Percentiles rank a stretch among this genome's conserved stretches.
These are phyloP conservation scores for Aspergillus sp. DNA, from an alignment of 2,329 filamentous ascomycete species.

Conservation along the genomic window DNA sequence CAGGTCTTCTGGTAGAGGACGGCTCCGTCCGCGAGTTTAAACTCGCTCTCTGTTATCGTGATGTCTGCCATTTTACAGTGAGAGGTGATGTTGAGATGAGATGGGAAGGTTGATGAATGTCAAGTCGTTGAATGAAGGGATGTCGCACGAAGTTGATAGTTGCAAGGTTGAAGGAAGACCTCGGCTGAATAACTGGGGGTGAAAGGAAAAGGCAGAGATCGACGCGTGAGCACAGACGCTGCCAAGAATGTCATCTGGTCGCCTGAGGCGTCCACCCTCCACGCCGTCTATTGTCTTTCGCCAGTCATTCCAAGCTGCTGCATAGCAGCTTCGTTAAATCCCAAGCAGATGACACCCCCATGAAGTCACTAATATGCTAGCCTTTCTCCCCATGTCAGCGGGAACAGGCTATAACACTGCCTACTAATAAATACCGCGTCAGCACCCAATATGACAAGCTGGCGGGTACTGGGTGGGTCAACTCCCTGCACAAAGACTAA, in stretches of 20 bases:
- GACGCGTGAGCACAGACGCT: background rate
- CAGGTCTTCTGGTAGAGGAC: slow-evolving; percentile 16
- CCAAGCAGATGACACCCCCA: no score
- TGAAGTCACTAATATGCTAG: no score
- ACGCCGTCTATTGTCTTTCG: background rate
- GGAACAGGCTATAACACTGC: no score
- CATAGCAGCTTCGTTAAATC: no score
- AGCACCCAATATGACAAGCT: no score
- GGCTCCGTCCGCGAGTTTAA: slow-evolving; percentile 7
- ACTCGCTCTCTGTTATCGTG: slow-evolving; percentile 10
- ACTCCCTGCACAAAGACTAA: no score
- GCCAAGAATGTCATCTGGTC: background rate
- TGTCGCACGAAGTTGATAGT: background rate
- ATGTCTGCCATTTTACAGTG: slow-evolving; percentile 4
- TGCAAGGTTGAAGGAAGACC: background rate
- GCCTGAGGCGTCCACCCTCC: background rate
- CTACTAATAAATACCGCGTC: no score
- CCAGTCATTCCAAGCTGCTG: background rate
- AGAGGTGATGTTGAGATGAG: background rate
- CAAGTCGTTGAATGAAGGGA: background rate
- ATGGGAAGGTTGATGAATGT: background rate
- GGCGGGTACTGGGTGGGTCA: no score
- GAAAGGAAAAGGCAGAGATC: background rate
- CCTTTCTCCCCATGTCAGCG: accelerated
- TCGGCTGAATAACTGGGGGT: background rate